Evolutionary conservation across 441 rosid species (phyloP).

Genomic region (Iberis amara): DNA sequence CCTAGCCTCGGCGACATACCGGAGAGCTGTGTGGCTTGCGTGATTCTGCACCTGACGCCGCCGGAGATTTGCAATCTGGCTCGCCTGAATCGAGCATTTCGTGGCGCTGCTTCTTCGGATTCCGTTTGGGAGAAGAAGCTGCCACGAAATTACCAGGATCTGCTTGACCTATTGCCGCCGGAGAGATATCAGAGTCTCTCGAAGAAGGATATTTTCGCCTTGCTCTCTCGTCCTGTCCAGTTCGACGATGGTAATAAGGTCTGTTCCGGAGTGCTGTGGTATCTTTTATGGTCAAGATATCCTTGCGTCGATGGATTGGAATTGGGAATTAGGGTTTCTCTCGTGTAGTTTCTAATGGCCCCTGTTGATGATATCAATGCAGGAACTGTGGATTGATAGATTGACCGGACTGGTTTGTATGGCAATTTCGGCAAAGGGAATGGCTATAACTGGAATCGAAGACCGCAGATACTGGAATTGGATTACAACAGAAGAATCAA

Average conservation of each 20-base stretch:
- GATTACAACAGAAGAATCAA: constrained; percentile 86
- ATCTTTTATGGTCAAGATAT: too few relatives aligned
- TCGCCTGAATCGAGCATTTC: constrained; percentile 44
- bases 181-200: constrained; percentile 48
- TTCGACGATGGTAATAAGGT: constrained; percentile 71
- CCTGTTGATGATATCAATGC: background rate
- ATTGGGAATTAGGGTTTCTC: constrained; percentile 34
- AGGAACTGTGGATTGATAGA: constrained; percentile 89
- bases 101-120: constrained; percentile 55
- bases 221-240: constrained; percentile 56
- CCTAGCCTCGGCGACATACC: constrained; percentile 63
- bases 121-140: constrained; percentile 53
- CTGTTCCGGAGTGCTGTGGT: background rate
- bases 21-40: constrained; percentile 57
- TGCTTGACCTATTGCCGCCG: constrained; percentile 51
- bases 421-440: constrained; percentile 77
- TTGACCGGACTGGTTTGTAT: constrained; percentile 78
- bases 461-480: constrained; percentile 92
- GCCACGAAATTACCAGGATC: constrained; percentile 46
- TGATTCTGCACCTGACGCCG: constrained; percentile 47
- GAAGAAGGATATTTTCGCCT: constrained; percentile 51
- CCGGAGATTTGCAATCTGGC: constrained; percentile 67
- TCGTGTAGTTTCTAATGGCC: background rate
- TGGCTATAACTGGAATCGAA: constrained; percentile 83
- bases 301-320: constrained; percentile 35